Evolutionary conservation across 495 filamentous ascomycete genomes (phyloP).

Genomic region (Penicillium cinerascens): DNA sequence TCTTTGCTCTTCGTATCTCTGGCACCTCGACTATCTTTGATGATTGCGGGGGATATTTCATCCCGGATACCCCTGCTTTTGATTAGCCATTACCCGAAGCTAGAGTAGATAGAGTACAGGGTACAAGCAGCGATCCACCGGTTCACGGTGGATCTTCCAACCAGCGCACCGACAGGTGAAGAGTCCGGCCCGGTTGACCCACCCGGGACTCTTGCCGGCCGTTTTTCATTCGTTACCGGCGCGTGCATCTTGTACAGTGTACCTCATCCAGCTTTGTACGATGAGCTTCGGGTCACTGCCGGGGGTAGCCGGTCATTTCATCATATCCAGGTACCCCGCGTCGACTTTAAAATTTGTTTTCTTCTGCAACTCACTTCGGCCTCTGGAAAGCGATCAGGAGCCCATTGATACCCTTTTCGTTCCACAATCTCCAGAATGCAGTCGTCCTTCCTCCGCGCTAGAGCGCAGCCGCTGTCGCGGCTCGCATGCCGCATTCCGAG

Average conservation of each 20-base stretch:
- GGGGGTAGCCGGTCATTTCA: constrained; percentile 27
- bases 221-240: constrained; percentile 7
- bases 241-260: not conserved
- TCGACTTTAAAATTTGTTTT: constrained; percentile 9
- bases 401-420: not conserved
- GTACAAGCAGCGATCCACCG: not conserved
- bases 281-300: constrained; percentile 8
- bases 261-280: not conserved
- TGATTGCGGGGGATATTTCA: too few species aligned
- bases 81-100: not conserved
- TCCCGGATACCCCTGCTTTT: too few species aligned
- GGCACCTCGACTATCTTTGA: too few species aligned
- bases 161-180: not conserved
- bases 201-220: constrained; percentile 25
- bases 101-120: not conserved
- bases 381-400: not conserved
- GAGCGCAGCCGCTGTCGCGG: constrained; percentile 30
- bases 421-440: constrained; percentile 27
- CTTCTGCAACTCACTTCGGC: constrained; percentile 6
- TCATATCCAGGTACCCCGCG: constrained; percentile 21
- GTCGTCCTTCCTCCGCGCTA: constrained; percentile 32
- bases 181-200: constrained; percentile 23
- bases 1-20: not conserved
- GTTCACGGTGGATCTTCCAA: not conserved
- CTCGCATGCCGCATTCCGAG: constrained; percentile 25